Percentiles rank a stretch among this genome's conserved stretches.
These are phyloP conservation scores for Penicillium sp. DNA, from an alignment of 2,329 filamentous ascomycete genomes.

Conservation along the genomic window DNA sequence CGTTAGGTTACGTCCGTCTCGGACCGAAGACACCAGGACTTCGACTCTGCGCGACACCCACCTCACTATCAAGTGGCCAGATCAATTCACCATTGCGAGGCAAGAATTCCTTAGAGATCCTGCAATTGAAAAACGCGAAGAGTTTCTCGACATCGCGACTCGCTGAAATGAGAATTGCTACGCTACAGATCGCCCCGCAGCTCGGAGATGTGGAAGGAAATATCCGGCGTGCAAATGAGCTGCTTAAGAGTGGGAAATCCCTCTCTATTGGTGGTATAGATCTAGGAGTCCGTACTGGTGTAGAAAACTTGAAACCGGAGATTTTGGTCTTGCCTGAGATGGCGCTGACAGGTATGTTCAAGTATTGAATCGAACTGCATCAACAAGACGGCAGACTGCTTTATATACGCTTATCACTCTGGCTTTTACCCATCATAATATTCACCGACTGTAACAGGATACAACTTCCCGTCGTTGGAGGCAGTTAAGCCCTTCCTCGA, in stretches of 20 bases:
- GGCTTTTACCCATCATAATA: too few species aligned
- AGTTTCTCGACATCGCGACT: constrained; percentile 15
- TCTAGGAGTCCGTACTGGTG: constrained; percentile 15
- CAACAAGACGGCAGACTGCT: background rate
- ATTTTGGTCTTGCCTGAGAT: constrained; percentile 66
- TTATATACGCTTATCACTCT: too few species aligned
- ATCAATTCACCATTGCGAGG: background rate
- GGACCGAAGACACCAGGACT: constrained; percentile 10
- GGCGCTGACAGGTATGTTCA: constrained; percentile 59
- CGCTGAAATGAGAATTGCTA: constrained; percentile 51
- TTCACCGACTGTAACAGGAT: constrained; percentile 48
- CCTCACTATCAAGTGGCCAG: background rate
- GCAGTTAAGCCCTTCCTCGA: constrained; percentile 64
- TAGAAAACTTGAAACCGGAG: constrained; percentile 48
- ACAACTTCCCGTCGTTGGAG: constrained; percentile 64
- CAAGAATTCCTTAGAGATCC: too few species aligned
- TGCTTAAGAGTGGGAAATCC: constrained; percentile 43
- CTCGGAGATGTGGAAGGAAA: constrained; percentile 51
- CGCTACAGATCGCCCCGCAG: constrained; percentile 50
- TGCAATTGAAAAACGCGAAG: background rate
- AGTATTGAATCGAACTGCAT: background rate
- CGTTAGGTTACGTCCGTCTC: constrained; percentile 10
- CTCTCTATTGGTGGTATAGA: constrained; percentile 17
- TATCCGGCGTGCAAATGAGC: constrained; percentile 47
- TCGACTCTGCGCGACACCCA: constrained; percentile 2